phyloP scores from a whole-genome alignment of 768 basidiomycete genomes.

The Naganishia vaughanmartiniae region DNA sequence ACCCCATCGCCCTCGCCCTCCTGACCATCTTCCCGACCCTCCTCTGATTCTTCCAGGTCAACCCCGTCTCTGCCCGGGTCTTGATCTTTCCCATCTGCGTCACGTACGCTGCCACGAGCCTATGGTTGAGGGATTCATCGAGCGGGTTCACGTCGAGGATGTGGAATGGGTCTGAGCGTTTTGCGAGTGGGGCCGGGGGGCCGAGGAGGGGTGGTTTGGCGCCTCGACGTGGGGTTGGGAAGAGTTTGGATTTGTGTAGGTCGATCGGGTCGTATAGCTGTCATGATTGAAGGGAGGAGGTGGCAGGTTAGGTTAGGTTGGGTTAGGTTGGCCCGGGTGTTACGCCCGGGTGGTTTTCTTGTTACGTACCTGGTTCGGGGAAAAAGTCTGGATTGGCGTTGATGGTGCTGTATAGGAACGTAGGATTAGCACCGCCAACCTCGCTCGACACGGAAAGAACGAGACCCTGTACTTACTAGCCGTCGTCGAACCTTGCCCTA shows the following conservation, averaged over 20 bases:
- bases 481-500: too few species aligned
- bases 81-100: constrained; percentile 61
- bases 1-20: constrained; percentile 85
- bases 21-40: constrained; percentile 78
- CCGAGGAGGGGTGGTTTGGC: constrained; percentile 57
- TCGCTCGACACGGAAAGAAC: too few species aligned
- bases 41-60: constrained; percentile 77
- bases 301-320: neutral
- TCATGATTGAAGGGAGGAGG: neutral
- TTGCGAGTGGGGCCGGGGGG: constrained; percentile 61
- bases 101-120: constrained; percentile 37
- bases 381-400: constrained; percentile 11
- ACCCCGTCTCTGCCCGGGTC: constrained; percentile 64
- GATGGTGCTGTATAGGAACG: constrained; percentile 1
- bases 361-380: neutral
- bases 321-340: neutral
- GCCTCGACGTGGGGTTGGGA: constrained; percentile 23
- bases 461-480: too few species aligned
- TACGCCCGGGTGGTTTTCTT: neutral
- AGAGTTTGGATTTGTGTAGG: constrained; percentile 22
- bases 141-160: constrained; percentile 72
- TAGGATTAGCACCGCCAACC: neutral
- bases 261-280: constrained; percentile 25
- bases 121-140: constrained; percentile 57
- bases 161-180: constrained; percentile 65